Conservation (phyloP, 2,329 filamentous ascomycete species). For the Ceratocystis ficicola region DNA sequence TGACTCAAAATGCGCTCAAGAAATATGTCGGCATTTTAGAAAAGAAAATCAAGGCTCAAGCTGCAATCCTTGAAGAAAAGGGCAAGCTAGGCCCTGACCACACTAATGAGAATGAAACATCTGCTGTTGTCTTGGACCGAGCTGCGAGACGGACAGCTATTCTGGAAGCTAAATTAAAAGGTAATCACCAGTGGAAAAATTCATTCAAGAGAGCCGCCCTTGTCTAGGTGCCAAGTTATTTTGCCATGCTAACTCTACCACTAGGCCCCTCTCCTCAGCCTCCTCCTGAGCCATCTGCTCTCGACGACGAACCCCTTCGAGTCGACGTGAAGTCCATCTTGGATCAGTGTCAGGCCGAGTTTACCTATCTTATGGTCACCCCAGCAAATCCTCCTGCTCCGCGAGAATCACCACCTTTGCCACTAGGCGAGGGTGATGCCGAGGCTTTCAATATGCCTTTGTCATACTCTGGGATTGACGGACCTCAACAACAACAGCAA, state of each 20-base stretch:
- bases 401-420: constrained; percentile 48
- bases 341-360: constrained; percentile 53
- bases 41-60: constrained; percentile 72
- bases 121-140: constrained; percentile 36
- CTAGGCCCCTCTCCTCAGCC: constrained; percentile 18
- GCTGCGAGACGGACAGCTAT: constrained; percentile 37
- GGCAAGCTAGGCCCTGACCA: constrained; percentile 44
- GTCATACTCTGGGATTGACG: constrained; percentile 21
- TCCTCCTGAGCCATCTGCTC: constrained; percentile 30
- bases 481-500: constrained; percentile 8
- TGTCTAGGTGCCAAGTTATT: neutral
- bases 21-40: constrained; percentile 87
- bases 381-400: constrained; percentile 54
- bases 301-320: constrained; percentile 41
- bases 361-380: constrained; percentile 56
- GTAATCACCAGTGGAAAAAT: constrained; percentile 30
- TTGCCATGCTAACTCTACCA: constrained; percentile 7
- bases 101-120: constrained; percentile 34
- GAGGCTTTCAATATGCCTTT: constrained; percentile 42
- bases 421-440: constrained; percentile 24
- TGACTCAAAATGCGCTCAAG: constrained; percentile 75
- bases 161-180: constrained; percentile 45
- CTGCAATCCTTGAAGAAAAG: constrained; percentile 39
- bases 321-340: constrained; percentile 48
- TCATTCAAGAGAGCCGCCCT: neutral